Base-by-base conservation (phyloP, 495 filamentous ascomycete species). In the Polyplosphaeria fusca region DNA sequence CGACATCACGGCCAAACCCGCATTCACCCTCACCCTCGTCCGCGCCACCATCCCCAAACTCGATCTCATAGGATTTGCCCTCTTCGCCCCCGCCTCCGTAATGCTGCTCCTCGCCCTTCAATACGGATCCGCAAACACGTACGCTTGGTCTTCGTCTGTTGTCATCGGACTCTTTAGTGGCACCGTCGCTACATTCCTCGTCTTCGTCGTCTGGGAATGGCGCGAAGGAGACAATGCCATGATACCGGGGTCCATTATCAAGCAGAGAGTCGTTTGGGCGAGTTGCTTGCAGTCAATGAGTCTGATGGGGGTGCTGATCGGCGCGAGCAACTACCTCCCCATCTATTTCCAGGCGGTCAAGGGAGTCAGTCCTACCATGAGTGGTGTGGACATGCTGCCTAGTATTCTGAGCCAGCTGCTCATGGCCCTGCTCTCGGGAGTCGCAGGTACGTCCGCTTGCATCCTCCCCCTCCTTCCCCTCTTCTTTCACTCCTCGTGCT, bases 141-240 rank as follows among this genome's bases (percentile, higher is more conserved):
- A 71, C 35, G 45, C 69, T 11, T 84, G 81, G 81, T 63, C 67
- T 28, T 76, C 71, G 44, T 51, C 75, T 0, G 70, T 58, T 0
- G 69, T 81, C 24, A 77, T 79, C 32, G 77, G 76, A 1, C 55
- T 81, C 5, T 78, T 84, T 42, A 76, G 73, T 54, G 82, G 82
- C 24, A 60, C 76, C 0, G 75, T 57, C 1, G 76, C 53, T 2
- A 73, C 70, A 0, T 66, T 74, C 9, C 53, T 71, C 3, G 47
- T 79, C 11, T 83, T 76, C 32, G 11, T 77, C 0, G 20, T 63
- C 5, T 82, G 76, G 78, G 76, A 82, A 24, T 62, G 60, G 18
- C 64, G 58, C n/a, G 68, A 71, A 50, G 78, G 79, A 0, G 74
- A 79, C 5, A 64, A 66, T 1, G 82, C 82, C 1, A 74, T 82